Conservation (phyloP, 441 rosid genomes). For the Jatropha multifida region DNA sequence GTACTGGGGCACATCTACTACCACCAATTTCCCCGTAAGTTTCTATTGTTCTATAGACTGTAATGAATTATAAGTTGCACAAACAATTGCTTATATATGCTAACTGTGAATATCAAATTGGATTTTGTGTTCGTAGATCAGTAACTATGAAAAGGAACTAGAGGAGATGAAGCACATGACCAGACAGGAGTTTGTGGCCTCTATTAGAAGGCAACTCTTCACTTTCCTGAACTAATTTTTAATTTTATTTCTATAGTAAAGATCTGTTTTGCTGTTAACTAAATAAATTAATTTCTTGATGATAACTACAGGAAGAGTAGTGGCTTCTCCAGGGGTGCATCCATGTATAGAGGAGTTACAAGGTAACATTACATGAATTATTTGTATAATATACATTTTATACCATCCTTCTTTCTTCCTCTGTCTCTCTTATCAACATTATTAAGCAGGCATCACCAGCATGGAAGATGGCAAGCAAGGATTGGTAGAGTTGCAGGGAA, state of each 20-base stretch:
- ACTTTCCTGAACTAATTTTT: background rate
- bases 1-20: slow-evolving; percentile 96
- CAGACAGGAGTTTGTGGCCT: slow-evolving; percentile 93
- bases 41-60: background rate
- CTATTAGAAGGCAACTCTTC: slow-evolving; percentile 71
- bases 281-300: background rate
- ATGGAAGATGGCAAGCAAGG: slow-evolving; percentile 99
- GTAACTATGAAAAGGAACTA: slow-evolving; percentile 87
- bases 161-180: slow-evolving; percentile 99
- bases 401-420: background rate
- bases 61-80: background rate
- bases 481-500: slow-evolving; percentile 98
- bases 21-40: slow-evolving; percentile 84
- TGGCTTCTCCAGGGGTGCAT: slow-evolving; percentile 98
- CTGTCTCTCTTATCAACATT: background rate
- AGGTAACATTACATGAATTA: slow-evolving; percentile 35
- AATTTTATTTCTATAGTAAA: background rate
- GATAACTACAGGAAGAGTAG: slow-evolving; percentile 76
- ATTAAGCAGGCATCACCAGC: slow-evolving; percentile 81
- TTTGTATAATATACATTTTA: background rate
- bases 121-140: slow-evolving; percentile 44
- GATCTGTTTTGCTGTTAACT: background rate
- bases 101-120: too few species aligned
- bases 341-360: slow-evolving; percentile 98
- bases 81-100: too few species aligned